Conservation (phyloP, 345 rosid genomes). For the Eucalyptus shirleyi region DNA sequence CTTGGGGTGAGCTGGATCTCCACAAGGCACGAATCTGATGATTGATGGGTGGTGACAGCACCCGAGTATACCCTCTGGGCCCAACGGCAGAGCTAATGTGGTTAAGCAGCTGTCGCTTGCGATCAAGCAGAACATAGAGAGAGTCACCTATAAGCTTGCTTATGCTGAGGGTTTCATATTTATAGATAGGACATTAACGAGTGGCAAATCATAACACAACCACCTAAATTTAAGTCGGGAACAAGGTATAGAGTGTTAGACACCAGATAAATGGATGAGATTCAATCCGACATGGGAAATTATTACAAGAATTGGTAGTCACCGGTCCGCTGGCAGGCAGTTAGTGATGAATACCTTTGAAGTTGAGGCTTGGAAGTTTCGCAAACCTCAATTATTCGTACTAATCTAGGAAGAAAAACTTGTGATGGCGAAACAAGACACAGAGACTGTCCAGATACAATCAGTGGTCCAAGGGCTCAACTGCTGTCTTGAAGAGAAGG, state of each 20-base stretch:
- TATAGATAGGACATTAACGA: neutral
- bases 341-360: neutral
- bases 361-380: neutral
- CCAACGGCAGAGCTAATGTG: neutral
- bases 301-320: neutral
- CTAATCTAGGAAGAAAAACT: neutral
- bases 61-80: neutral
- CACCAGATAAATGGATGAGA: neutral
- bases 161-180: neutral
- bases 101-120: neutral
- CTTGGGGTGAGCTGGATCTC: neutral
- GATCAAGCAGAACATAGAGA: neutral
- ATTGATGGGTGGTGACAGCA: neutral
- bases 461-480: constrained; percentile 74
- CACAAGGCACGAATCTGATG: neutral
- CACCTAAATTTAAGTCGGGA: neutral
- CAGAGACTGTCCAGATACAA: neutral
- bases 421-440: neutral
- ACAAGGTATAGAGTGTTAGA: neutral
- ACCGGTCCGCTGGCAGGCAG: neutral
- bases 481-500: constrained; percentile 91
- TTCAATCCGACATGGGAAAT: neutral
- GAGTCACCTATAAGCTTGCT: neutral
- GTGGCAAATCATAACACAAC: neutral
- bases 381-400: neutral